Base-by-base conservation (phyloP, 2,329 filamentous ascomycete genomes). In the Paradendryphiella salina region DNA sequence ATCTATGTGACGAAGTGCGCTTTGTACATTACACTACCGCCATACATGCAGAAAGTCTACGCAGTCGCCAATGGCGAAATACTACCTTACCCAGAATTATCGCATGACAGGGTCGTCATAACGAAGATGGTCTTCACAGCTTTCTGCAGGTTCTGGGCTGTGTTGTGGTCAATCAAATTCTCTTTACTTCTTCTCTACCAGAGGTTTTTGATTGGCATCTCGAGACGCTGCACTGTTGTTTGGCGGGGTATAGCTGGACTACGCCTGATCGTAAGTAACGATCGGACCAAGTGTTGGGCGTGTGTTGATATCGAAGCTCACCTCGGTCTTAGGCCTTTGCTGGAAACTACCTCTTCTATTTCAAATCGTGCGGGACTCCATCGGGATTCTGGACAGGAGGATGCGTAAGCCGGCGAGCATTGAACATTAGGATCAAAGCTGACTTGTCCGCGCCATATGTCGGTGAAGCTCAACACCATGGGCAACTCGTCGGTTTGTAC, bases 101-200 rank as follows among this genome's bases (percentile, higher is more conserved):
- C 50, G 39, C 40, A 66, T 2, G 74, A 75, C 29, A 54, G 44
- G 1, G 29, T 65, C 1, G 35, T 63, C 1, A 43, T 57, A 14
- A 61, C 75, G 49, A 59, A 71, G 28, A 70, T 67, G 43, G 59
- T 72, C 14, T 71, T 75, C 46, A 72, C 74, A 37, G 66, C 69
- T 9, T 69, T 66, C 15, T 70, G 68, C 9, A 65, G 74, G 42
- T 58, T 55, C 31, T 58, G 50, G n/a, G 46, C 47, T 9, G 26
- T 54, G 4, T 37, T 54, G 7, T 28, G 53, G 14, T 42, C 46
- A 3, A 41, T 47, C 2, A 53, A 54, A 40, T 50, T 55, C 20
- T 55, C 49, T 13, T 18, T 57, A 4, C 57, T 76, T 40, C 63
- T 69, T 11, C 61, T 75, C 29, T 75, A 74, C 56, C 64, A 69